Evolutionary conservation across 768 basidiomycete genomes (phyloP), one percentile per base, ranked within the genome.

Genomic region (Jaapia argillacea): DNA sequence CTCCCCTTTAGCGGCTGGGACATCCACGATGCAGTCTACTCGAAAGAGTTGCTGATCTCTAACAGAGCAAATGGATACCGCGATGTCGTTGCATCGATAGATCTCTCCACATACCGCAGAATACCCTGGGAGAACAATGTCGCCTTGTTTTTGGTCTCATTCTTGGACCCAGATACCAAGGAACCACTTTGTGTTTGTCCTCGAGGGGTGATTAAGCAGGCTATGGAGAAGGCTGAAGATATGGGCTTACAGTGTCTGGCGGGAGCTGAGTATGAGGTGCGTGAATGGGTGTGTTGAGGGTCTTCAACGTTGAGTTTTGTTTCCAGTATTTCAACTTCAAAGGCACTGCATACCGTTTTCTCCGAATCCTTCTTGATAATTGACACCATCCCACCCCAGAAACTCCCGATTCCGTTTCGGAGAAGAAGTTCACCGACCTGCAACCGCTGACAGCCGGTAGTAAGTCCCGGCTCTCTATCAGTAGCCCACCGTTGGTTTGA

Each of bases 181-280:
- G 63, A 79, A 45, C 84, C 85, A 0, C 65, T 99, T 18, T 67
- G 67, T 35, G 91, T 81, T 5, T 92, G 94, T 56, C 94, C 96
- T 7, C 74, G 96, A 36, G 81, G 90, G n/a, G 69, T 85, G 24
- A 65, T 97, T 35, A 72, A 74, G 53, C 70, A 65, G 24, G 71
- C 79, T 1, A 67, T 73, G 1, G 73, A 75, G 2, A 65, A 62
- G 28, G 79, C 75, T 1, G 64, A 60, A 31, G 58, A 64, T 24
- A 46, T 60, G 2, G 78, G 74, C 1, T 74, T 74, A 50, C 66
- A 77, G 24, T 86, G 89, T 55, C 71, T 79, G 53, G 80, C 88
- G n/a, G 93, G 91, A 6, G 76, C 86, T 5, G 94, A 99, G 64
- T 98, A 88, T 52, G 96, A 99, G 74, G 91, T 85, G 55, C 42